Percentiles rank a stretch among this genome's conserved stretches.
Evolutionary conservation across 176 grass and related monocot genomes (phyloP).

Genomic region (Eleusine coracana): DNA sequence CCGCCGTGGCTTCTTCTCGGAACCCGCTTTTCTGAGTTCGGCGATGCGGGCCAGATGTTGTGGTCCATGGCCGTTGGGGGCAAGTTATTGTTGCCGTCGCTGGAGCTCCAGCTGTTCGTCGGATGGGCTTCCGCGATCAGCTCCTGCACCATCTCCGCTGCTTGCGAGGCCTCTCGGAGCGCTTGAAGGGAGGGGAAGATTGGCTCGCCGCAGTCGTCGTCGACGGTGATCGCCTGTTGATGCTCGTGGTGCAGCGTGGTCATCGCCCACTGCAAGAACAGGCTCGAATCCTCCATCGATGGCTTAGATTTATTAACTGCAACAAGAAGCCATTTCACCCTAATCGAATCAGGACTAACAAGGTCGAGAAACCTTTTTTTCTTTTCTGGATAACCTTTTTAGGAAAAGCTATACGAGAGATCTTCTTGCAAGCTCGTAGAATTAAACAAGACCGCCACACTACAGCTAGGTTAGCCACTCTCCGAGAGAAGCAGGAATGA

Average conservation of each 20-base stretch:
- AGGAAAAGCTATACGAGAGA: neutral
- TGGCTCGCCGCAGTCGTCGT: constrained; percentile 1
- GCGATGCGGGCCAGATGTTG: constrained; percentile 8
- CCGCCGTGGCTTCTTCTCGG: neutral
- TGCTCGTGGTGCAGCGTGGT: constrained; percentile 40
- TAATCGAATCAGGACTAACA: neutral
- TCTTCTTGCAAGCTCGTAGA: neutral
- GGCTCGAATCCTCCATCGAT: constrained; percentile 35
- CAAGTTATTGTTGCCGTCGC: constrained; percentile 9
- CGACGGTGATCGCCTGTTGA: neutral
- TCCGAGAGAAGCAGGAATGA: neutral
- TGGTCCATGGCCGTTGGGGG: constrained; percentile 11
- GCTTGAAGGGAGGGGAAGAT: constrained; percentile 41
- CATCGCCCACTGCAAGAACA: constrained; percentile 56
- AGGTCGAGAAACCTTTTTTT: no score
- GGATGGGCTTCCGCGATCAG: neutral
- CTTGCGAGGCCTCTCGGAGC: constrained; percentile 11
- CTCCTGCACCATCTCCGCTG: constrained; percentile 9
- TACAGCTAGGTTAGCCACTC: neutral
- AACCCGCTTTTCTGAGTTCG: neutral
- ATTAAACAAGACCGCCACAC: neutral
- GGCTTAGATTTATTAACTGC: neutral
- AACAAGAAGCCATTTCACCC: neutral
- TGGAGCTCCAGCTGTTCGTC: constrained; percentile 42
- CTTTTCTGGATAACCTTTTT: no score